Percentiles rank a stretch among this genome's conserved stretches.
phyloP scores from a whole-genome alignment of 2,329 filamentous ascomycete species.

The Periglandula ipomoeae region DNA sequence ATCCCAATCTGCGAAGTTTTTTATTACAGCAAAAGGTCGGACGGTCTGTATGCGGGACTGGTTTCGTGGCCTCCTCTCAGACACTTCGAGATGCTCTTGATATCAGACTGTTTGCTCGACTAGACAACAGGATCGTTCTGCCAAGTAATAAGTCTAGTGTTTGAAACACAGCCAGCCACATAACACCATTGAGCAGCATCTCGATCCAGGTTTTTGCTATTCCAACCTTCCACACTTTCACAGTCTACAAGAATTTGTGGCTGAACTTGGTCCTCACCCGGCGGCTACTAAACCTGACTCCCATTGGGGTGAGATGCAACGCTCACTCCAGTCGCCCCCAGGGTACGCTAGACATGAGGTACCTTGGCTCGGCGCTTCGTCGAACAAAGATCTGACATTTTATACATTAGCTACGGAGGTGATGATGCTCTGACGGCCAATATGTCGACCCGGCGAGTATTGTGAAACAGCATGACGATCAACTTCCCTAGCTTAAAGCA shows the following conservation, averaged over 20 bases:
- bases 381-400: background rate
- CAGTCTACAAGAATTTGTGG: background rate
- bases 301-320: background rate
- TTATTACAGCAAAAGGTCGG: too few species aligned
- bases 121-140: too few species aligned
- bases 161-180: constrained; percentile 2
- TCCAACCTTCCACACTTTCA: background rate
- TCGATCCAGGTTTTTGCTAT: background rate
- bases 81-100: too few species aligned
- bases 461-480: background rate
- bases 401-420: background rate
- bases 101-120: too few species aligned
- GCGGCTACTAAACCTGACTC: background rate
- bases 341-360: background rate
- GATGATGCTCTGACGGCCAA: background rate
- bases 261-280: background rate
- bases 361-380: background rate
- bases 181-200: background rate
- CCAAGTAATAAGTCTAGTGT: too few species aligned
- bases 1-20: too few species aligned
- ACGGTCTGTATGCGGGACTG: too few species aligned
- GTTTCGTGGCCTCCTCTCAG: too few species aligned
- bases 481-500: background rate
- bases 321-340: background rate
- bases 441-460: background rate